Evolutionary conservation across 768 basidiomycete genomes (phyloP).

Genomic region (Leccinellum rugosiceps): DNA sequence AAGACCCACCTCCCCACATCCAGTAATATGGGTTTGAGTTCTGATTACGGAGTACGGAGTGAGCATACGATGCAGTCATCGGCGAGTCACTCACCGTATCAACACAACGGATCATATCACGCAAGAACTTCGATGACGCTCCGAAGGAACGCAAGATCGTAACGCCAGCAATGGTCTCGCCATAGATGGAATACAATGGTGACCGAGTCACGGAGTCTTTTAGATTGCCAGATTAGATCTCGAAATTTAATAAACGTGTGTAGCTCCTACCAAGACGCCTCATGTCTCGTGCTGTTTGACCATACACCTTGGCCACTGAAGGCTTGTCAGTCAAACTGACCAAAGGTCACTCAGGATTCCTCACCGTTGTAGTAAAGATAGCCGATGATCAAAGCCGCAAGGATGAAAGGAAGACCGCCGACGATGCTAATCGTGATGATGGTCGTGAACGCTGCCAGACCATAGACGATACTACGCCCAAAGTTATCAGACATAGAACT

Average conservation of each 20-base stretch:
- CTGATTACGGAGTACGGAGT: slow-evolving; percentile 22
- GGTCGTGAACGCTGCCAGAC: slow-evolving; percentile 67
- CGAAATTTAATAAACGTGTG: background rate
- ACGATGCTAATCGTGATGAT: slow-evolving; percentile 72
- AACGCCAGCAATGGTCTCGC: slow-evolving; percentile 50
- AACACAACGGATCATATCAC: slow-evolving; percentile 79
- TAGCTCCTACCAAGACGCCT: slow-evolving; percentile 58
- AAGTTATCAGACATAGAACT: slow-evolving; percentile 83
- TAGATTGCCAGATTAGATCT: background rate
- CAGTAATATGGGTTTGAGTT: slow-evolving; percentile 79
- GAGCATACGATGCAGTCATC: background rate
- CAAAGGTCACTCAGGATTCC: slow-evolving; percentile 11
- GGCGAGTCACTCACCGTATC: slow-evolving; percentile 57
- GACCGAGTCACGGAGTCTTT: slow-evolving; percentile 49
- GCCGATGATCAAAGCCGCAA: slow-evolving; percentile 55
- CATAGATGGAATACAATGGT: slow-evolving; percentile 45
- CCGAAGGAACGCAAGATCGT: slow-evolving; percentile 78
- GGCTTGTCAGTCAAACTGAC: slow-evolving; percentile 4
- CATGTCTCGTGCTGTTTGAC: slow-evolving; percentile 87
- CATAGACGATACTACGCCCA: slow-evolving; percentile 71
- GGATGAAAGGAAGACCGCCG: slow-evolving; percentile 73
- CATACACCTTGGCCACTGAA: slow-evolving; percentile 51
- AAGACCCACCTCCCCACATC: slow-evolving; percentile 77
- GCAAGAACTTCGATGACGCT: slow-evolving; percentile 79
- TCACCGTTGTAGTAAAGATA: slow-evolving; percentile 69